Evolutionary conservation across 495 filamentous ascomycete species (phyloP).

Genomic region (Neurospora tetrasperma): DNA sequence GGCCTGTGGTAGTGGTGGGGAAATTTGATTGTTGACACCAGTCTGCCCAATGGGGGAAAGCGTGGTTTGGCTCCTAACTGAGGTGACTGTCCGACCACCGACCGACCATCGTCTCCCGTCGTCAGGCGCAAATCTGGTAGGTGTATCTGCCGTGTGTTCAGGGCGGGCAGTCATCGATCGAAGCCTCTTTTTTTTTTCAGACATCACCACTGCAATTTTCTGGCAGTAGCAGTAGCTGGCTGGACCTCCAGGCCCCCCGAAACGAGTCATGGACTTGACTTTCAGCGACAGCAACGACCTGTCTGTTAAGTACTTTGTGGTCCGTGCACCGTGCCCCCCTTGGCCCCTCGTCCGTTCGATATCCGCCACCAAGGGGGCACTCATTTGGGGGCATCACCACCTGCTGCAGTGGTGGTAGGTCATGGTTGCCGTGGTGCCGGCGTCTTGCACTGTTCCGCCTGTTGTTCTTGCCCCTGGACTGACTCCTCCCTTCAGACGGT

Average conservation of each 20-base stretch:
- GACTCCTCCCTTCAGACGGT: not conserved
- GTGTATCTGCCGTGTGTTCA: no score
- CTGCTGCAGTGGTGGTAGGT: not conserved
- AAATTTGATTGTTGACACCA: conserved; percentile 31
- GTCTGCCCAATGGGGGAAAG: conserved; percentile 22
- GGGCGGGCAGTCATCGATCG: no score
- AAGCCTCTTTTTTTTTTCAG: no score
- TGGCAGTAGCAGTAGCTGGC: not conserved
- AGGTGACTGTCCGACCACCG: conserved; percentile 6
- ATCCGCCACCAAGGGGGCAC: not conserved
- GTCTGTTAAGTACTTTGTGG: not conserved
- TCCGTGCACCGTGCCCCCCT: not conserved
- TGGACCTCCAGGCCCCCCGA: not conserved
- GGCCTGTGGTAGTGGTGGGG: conserved; percentile 14
- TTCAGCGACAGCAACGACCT: not conserved
- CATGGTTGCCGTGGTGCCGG: not conserved
- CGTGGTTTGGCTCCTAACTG: conserved; percentile 11
- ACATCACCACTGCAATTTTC: no score
- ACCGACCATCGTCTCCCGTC: not conserved
- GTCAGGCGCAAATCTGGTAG: not conserved
- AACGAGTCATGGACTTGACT: not conserved
- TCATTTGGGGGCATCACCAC: not conserved
- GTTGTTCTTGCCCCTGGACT: not conserved
- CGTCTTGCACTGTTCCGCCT: not conserved
- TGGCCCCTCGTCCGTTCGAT: not conserved